phyloP scores from a whole-genome alignment of 2,329 filamentous ascomycete genomes.

The Chaetoscypha palmicola region DNA sequence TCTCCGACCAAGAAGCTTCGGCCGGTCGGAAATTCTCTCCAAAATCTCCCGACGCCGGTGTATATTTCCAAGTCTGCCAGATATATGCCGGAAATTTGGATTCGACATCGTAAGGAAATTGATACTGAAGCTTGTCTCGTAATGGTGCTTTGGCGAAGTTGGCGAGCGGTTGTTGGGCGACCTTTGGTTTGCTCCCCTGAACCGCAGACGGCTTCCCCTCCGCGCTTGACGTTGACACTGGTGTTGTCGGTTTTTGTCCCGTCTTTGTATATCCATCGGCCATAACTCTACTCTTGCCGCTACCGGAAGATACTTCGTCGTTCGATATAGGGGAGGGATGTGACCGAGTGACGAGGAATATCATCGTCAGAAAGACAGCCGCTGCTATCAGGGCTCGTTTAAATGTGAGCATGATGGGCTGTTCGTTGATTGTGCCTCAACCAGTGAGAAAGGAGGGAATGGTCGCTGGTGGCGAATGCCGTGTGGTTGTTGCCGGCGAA shows the following conservation, averaged over 20 bases:
- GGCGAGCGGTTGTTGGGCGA: conserved; percentile 20
- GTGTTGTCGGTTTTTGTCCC: conserved; percentile 10
- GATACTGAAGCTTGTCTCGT: conserved; percentile 77
- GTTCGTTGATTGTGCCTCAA: too few relatives aligned
- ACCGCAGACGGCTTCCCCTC: too few relatives aligned
- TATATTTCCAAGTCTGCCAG: conserved; percentile 98
- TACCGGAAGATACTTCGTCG: conserved; percentile 5
- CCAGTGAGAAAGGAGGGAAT: too few relatives aligned
- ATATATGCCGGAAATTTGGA: conserved; percentile 93
- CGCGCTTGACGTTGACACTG: conserved; percentile 13
- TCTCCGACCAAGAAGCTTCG: conserved; percentile 82
- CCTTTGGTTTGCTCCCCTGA: conserved; percentile 7
- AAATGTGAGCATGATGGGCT: conserved; percentile 64
- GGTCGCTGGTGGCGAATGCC: too few relatives aligned
- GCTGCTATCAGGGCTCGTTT: conserved; percentile 68
- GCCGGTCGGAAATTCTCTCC: conserved; percentile 65
- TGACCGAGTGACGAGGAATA: conserved; percentile 62
- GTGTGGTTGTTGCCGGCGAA: too few relatives aligned
- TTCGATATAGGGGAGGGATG: conserved; percentile 33
- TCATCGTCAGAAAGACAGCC: conserved; percentile 58
- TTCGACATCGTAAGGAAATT: conserved; percentile 87
- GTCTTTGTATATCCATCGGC: conserved; percentile 9
- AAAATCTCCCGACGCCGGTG: conserved; percentile 71
- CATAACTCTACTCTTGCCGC: background rate
- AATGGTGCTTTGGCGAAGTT: conserved; percentile 68